Conservation (phyloP, 2,329 filamentous ascomycete species). For the Aspergillus flavus region DNA sequence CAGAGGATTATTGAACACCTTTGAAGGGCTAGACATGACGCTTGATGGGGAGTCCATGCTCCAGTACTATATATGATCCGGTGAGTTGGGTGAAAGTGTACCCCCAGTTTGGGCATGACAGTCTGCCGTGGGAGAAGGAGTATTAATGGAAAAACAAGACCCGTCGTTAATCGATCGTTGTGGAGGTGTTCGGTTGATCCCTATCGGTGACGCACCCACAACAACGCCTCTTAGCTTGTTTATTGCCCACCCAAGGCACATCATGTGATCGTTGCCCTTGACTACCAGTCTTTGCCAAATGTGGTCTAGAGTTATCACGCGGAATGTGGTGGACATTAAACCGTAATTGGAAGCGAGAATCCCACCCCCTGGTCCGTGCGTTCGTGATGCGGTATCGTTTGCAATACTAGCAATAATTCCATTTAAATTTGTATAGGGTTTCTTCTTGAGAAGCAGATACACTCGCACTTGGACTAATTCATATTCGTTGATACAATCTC, state of each 20-base stretch:
- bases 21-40: slow-evolving; percentile 31
- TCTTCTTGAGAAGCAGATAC: neutral
- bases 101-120: slow-evolving; percentile 5
- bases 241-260: slow-evolving; percentile 26
- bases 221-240: slow-evolving; percentile 25
- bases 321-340: slow-evolving; percentile 8
- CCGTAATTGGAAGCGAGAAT: slow-evolving; percentile 7
- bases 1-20: slow-evolving; percentile 9
- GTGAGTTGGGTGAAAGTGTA: slow-evolving; percentile 1
- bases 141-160: slow-evolving; percentile 7
- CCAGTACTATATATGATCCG: slow-evolving; percentile 12
- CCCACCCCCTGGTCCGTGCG: slow-evolving; percentile 21
- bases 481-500: neutral
- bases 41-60: slow-evolving; percentile 41
- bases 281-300: slow-evolving; percentile 21
- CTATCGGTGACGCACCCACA: slow-evolving; percentile 34
- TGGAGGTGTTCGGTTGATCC: slow-evolving; percentile 18
- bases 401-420: neutral
- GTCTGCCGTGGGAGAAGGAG: slow-evolving; percentile 18
- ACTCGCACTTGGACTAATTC: neutral
- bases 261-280: slow-evolving; percentile 39
- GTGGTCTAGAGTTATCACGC: slow-evolving; percentile 24
- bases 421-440: neutral
- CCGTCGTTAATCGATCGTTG: slow-evolving; percentile 16
- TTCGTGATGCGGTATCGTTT: neutral